phyloP scores from a whole-genome alignment of 805 yeast genomes.

The Myxozyma kluyveri region DNA sequence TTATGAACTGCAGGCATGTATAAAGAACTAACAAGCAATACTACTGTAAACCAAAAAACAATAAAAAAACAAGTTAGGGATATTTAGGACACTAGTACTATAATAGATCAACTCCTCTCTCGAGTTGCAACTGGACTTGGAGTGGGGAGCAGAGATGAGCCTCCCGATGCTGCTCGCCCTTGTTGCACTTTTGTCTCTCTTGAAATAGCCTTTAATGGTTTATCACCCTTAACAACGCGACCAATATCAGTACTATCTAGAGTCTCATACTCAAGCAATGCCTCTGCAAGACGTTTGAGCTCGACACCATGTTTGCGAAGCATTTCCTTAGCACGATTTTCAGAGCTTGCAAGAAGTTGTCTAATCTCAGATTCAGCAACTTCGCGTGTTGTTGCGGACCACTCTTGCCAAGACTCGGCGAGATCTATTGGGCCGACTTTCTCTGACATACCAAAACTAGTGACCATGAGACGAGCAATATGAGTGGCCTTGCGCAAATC shows the following conservation, averaged over 20 bases:
- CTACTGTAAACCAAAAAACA: neutral
- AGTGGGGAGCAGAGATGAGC: neutral
- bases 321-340: conserved; percentile 70
- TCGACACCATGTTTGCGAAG: conserved; percentile 63
- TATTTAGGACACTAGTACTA: too few relatives aligned
- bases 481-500: conserved; percentile 87
- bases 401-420: conserved; percentile 87
- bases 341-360: conserved; percentile 67
- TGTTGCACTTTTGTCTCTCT: too few relatives aligned
- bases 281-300: conserved; percentile 84
- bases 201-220: conserved; percentile 30
- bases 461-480: conserved; percentile 95
- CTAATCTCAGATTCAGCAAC: conserved; percentile 92
- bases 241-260: conserved; percentile 88
- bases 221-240: conserved; percentile 76
- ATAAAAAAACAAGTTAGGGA: neutral
- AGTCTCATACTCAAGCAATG: conserved; percentile 92
- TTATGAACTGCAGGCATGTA: too few relatives aligned
- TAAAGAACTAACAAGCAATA: neutral
- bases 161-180: too few relatives aligned
- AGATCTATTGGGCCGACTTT: conserved; percentile 88
- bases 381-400: conserved; percentile 87
- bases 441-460: conserved; percentile 94
- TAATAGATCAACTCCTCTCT: too few relatives aligned
- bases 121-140: conserved; percentile 12